Base-by-base conservation (phyloP, 805 yeast genomes). In the Metschnikowia bowlesiae region DNA sequence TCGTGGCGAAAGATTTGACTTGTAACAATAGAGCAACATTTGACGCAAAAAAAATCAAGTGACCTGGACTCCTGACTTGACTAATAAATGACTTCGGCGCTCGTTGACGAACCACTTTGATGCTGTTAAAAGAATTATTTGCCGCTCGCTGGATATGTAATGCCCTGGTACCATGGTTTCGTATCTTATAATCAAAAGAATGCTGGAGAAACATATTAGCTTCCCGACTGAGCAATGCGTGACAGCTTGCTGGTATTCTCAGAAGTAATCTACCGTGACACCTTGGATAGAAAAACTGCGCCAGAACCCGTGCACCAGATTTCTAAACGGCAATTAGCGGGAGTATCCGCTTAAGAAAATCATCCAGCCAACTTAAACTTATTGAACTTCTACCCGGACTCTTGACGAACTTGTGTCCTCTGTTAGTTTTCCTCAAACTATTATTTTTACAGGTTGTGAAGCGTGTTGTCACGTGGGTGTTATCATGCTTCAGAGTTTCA, bases 11-110 rank as follows among this genome's bases (percentile, higher is more conserved):
- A 11, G 46, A 44, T 50, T 49, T 56, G 16, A 57, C 48, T 38
- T 57, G 60, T 11, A 54, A 47, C 11, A 57, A 47, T 32, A 57
- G 46, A 10, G 59, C 57, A 28, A 57, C 56, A 31, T 57, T 57
- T 2, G 60, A 49, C 13, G 56, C 59, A 33, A 57, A 39, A 38
- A 57, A 57, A n/a, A 54, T 43, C 11, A 57, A 43, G 33, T 55
- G 60, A 16, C 59, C 46, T 9, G 60, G 59, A 40, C 57, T 57
- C 10, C 51, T 52, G 28, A 57, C 49, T 16, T 53, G 52, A 32
- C 45, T 47, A 11, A 55, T 18, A 36, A 57, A 50, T 18, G 45
- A 30, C 14, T 47, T 55, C 47, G 48, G 53, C 18, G 51, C 58
- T n/a, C 52, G 47, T 38, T 48, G 50, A 37, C 45, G 48, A 6